A percentile compares a stretch with the other conserved stretches of the same genome.
Conservation (phyloP, 139 green algal species). For the Chlamydomonas schloesseri region DNA sequence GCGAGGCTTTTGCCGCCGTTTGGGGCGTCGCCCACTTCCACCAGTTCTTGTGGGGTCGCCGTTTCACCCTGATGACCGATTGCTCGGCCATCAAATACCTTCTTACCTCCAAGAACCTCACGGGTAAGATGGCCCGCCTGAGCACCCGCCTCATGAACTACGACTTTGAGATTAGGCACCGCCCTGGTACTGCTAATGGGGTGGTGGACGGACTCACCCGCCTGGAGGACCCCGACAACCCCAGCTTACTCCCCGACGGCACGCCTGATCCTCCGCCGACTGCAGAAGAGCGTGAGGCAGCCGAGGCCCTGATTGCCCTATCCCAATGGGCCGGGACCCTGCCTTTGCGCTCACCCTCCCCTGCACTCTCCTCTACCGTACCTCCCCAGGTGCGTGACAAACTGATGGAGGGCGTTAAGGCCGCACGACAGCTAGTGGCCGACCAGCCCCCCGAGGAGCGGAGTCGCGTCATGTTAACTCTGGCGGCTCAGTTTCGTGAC, state of each 20-base stretch:
- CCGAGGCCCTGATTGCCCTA: not conserved
- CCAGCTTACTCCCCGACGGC: too few species aligned
- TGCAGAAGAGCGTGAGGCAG: not conserved
- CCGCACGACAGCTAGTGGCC: too few species aligned
- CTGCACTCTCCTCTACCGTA: too few species aligned
- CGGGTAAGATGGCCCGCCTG: conserved; percentile 28
- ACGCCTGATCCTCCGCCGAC: not conserved
- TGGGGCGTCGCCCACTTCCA: conserved; percentile 30
- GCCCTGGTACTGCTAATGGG: not conserved
- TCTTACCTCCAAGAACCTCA: conserved; percentile 4
- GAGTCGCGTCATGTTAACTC: too few species aligned
- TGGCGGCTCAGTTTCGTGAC: too few species aligned
- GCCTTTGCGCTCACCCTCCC: too few species aligned
- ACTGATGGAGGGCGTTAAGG: too few species aligned
- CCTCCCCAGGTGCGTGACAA: too few species aligned
- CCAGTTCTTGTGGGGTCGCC: conserved; percentile 20
- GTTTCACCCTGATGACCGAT: conserved; percentile 37
- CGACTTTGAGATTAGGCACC: conserved; percentile 7
- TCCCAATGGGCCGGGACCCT: too few species aligned
- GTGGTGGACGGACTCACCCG: not conserved
- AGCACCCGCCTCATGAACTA: not conserved
- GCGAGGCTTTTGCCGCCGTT: conserved; percentile 43
- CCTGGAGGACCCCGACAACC: not conserved
- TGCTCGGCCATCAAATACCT: conserved; percentile 29
- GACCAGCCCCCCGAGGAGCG: too few species aligned